A percentile compares a stretch with the other conserved stretches of the same genome.
Conservation (phyloP, 768 basidiomycete genomes). For the Psilocybe cyanescens region DNA sequence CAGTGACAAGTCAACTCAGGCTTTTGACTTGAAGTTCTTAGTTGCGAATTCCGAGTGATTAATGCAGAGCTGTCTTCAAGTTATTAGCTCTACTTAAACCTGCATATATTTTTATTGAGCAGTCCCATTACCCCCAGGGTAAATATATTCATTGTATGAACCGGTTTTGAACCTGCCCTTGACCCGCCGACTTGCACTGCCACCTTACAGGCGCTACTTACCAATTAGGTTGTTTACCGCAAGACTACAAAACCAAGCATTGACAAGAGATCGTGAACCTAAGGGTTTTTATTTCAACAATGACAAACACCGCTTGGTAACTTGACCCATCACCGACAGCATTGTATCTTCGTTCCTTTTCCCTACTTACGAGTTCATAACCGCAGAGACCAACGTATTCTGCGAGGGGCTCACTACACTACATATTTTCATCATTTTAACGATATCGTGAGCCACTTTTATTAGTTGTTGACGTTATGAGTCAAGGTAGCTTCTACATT, state of each 20-base stretch:
- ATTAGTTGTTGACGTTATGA: conserved; percentile 39
- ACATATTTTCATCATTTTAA: neutral
- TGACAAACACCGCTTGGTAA: conserved; percentile 36
- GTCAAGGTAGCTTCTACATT: conserved; percentile 50
- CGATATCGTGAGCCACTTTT: conserved; percentile 5
- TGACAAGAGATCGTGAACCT: neutral
- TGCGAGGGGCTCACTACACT: neutral
- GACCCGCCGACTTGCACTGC: too few species aligned
- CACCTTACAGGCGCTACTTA: neutral
- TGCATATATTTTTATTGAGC: too few species aligned
- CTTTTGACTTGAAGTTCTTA: too few species aligned
- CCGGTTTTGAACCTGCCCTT: too few species aligned
- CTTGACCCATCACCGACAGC: neutral
- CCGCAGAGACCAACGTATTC: neutral
- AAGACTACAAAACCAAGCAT: neutral
- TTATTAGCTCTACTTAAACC: too few species aligned
- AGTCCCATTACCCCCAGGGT: too few species aligned
- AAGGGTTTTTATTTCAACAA: conserved; percentile 23
- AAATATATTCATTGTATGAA: too few species aligned
- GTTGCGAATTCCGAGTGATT: too few species aligned
- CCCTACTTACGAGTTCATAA: neutral
- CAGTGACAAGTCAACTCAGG: too few species aligned
- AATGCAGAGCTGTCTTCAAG: too few species aligned
- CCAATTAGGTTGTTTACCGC: neutral
- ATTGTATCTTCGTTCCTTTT: neutral